Percentiles rank a stretch among this genome's conserved stretches.
Conservation (phyloP, 192 early-diverging fungal genomes). For the Backusella australiensis region DNA sequence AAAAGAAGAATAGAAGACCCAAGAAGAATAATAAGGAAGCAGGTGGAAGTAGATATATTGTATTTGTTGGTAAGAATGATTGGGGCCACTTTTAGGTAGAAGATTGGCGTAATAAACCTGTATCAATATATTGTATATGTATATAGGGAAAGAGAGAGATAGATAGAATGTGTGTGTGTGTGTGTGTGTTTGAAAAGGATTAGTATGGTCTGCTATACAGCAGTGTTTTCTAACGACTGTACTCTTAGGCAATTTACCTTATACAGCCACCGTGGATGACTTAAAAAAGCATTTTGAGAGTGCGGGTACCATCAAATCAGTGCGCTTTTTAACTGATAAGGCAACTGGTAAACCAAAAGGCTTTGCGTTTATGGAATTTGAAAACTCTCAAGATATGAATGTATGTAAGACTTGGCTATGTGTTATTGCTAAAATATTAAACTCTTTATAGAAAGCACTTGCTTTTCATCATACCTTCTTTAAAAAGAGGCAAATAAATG, state of each 20-base stretch:
- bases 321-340: slow-evolving; percentile 69
- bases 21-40: slow-evolving; percentile 30
- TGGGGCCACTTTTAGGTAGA: neutral
- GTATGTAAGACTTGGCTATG: slow-evolving; percentile 31
- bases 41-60: slow-evolving; percentile 45
- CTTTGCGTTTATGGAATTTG: slow-evolving; percentile 73
- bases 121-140: neutral
- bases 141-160: neutral
- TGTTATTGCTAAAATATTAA: neutral
- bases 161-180: neutral
- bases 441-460: slow-evolving; percentile 48
- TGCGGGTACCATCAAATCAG: slow-evolving; percentile 53
- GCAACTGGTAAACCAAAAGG: slow-evolving; percentile 67
- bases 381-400: slow-evolving; percentile 47
- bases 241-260: slow-evolving; percentile 58
- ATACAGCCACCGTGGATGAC: slow-evolving; percentile 60
- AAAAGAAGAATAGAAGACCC: slow-evolving; percentile 15
- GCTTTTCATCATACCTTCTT: slow-evolving; percentile 62
- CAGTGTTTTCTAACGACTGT: neutral
- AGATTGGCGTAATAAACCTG: neutral
- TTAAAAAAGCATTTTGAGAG: slow-evolving; percentile 57
- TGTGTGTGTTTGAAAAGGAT: neutral
- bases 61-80: slow-evolving; percentile 51
- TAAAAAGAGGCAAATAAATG: slow-evolving; percentile 66
- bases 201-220: neutral